Evolutionary conservation across 352 stramenopile genomes (phyloP).

Genomic region (Globisporangium camurandrum): DNA sequence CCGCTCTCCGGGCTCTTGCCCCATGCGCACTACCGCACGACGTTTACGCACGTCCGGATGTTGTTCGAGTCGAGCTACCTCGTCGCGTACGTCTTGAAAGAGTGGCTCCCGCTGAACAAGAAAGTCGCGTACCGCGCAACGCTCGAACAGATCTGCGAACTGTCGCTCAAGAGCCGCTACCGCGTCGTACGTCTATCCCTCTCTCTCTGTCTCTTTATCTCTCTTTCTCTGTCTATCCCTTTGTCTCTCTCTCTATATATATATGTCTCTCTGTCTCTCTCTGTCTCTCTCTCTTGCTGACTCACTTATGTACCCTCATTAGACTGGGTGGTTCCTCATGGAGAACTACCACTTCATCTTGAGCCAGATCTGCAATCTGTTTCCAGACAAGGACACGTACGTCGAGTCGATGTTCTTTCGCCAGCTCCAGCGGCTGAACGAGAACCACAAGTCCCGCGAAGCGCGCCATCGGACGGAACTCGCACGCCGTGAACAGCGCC

Average conservation of each 20-base stretch:
- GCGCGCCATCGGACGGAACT: constrained; percentile 50
- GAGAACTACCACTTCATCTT: constrained; percentile 81
- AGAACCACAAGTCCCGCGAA: constrained; percentile 53
- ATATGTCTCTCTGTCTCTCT: constrained; percentile 2
- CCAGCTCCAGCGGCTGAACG: constrained; percentile 63
- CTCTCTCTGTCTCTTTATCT: too few species aligned
- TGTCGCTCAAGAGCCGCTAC: constrained; percentile 66
- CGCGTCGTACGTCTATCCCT: constrained; percentile 51
- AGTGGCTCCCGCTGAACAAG: constrained; percentile 83
- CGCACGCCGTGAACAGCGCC: constrained; percentile 51
- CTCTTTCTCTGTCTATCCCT: too few species aligned
- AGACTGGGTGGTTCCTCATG: constrained; percentile 80
- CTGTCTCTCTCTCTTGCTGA: constrained; percentile 5
- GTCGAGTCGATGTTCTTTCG: constrained; percentile 84
- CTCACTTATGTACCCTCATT: constrained; percentile 9
- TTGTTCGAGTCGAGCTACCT: constrained; percentile 81
- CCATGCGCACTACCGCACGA: constrained; percentile 59
- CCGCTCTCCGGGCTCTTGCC: constrained; percentile 68
- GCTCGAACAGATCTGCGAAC: constrained; percentile 73
- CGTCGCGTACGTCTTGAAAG: constrained; percentile 78
- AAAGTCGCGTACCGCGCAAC: constrained; percentile 80
- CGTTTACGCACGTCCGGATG: constrained; percentile 67
- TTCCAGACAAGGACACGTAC: constrained; percentile 65
- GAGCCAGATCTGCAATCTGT: constrained; percentile 70
- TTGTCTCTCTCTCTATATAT: too few species aligned